Conservation (phyloP, 345 rosid species). For the Cardamine occulta region DNA sequence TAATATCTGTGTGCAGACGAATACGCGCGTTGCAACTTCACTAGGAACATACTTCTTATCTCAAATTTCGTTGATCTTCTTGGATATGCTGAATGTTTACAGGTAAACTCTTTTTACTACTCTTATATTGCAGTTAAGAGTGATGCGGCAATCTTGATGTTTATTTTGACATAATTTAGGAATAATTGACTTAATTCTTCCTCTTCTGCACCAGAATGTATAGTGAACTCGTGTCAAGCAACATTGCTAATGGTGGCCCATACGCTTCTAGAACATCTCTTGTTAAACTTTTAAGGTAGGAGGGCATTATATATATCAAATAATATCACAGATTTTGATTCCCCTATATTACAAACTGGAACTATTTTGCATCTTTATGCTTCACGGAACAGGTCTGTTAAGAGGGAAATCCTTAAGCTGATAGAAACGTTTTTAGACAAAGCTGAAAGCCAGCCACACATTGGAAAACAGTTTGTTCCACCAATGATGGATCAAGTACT, state of each 20-base stretch:
- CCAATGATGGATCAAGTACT: slow-evolving; percentile 99
- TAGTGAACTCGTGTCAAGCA: slow-evolving; percentile 95
- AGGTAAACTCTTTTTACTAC: slow-evolving; percentile 52
- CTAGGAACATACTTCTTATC: slow-evolving; percentile 84
- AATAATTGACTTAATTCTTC: not conserved
- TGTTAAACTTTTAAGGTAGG: slow-evolving; percentile 89
- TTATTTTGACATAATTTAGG: not conserved
- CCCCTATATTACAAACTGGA: slow-evolving; percentile 6
- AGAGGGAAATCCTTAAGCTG: slow-evolving; percentile 93
- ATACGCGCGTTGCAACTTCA: slow-evolving; percentile 91
- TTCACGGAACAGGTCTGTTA: slow-evolving; percentile 75
- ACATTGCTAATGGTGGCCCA: slow-evolving; percentile 92
- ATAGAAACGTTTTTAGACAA: slow-evolving; percentile 96
- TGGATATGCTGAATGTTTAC: slow-evolving; percentile 98
- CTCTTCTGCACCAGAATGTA: slow-evolving; percentile 78
- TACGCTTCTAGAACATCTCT: slow-evolving; percentile 85
- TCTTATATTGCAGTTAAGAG: not conserved
- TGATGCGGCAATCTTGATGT: not conserved
- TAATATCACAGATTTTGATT: slow-evolving; percentile 15
- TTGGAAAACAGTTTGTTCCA: slow-evolving; percentile 95
- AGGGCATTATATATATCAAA: slow-evolving; percentile 7
- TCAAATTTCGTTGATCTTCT: slow-evolving; percentile 83
- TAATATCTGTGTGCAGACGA: slow-evolving; percentile 65
- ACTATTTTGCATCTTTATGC: slow-evolving; percentile 24
- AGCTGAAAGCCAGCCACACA: slow-evolving; percentile 95